A percentile compares a stretch with the other conserved stretches of the same genome.
phyloP scores from a whole-genome alignment of 768 basidiomycete species.

The Udeniomyces megalosporus region DNA sequence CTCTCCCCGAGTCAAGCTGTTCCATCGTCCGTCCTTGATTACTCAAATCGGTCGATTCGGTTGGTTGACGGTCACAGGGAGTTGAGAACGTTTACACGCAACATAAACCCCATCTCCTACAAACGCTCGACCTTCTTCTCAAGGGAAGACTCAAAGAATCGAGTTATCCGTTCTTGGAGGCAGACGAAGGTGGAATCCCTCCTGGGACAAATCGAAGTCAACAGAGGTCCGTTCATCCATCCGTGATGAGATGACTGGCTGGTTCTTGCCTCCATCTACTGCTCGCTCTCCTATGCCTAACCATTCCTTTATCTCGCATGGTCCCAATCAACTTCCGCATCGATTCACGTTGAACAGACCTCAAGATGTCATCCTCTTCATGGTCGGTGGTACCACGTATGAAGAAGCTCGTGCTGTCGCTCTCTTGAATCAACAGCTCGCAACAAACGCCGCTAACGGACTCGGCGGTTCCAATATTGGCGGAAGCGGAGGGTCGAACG shows the following conservation, averaged over 20 bases:
- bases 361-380: conserved; percentile 90
- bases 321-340: no score
- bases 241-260: no score
- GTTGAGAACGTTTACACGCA: conserved; percentile 99
- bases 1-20: not conserved
- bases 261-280: no score
- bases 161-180: conserved; percentile 76
- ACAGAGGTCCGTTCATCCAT: conserved; percentile 35
- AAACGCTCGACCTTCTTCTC: conserved; percentile 77
- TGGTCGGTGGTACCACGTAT: conserved; percentile 91
- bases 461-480: not conserved
- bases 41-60: not conserved
- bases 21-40: not conserved
- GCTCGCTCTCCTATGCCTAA: no score
- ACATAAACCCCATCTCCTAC: conserved; percentile 79
- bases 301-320: no score
- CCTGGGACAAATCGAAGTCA: conserved; percentile 35
- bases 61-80: conserved; percentile 39
- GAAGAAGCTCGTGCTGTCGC: conserved; percentile 79
- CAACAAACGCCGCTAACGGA: conserved; percentile 32
- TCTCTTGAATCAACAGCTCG: conserved; percentile 63
- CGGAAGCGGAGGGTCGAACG: not conserved
- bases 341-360: no score
- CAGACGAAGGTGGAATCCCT: conserved; percentile 27
- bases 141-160: conserved; percentile 72